Evolutionary conservation across 306 rosid genomes (phyloP), one percentile per base, ranked within the genome.

Genomic region (Cicer pinnatifidum): DNA sequence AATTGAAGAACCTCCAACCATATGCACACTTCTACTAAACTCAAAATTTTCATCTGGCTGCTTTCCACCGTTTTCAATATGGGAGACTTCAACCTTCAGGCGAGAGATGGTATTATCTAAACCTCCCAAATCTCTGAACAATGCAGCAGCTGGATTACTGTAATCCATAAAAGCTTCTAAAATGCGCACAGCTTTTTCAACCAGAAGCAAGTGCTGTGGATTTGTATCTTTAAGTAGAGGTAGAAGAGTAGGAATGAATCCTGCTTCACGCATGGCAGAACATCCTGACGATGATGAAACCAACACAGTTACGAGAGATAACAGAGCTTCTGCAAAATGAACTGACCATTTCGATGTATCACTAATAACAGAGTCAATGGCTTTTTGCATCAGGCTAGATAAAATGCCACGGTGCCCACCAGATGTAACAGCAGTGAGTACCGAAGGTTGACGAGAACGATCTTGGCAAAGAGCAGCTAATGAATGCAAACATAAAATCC

Each of bases 91-190:
- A 84, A 88, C 73, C 85, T 90, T 88, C 76, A 95, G 72, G 52
- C 99, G 96, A 82, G 89, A 86, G 71, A 92, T 90, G 59, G 97
- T 86, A 80, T 90, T 97, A 71, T 95, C 99, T 81, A 95, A 88
- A 69, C 99, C 99, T 48, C 99, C 99, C 90, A 95, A 90, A 75
- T 95, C 99, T 79, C 97, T 90, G 80, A 95, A 95, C 80, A 95
- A 79, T 5, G 93, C 93, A 43, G 93, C 97, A 52, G 99, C 99
- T 11, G 97, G 96, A 86, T 92, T 95, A 74, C 99, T 95, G 79
- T 88, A 95, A 78, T 95, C 99, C 97, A 95, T 91, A 83, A 91
- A 92, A 66, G 94, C 97, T 82, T 95, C 97, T 79, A 95, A 89
- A 80, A 92, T 95, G 61, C 89, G 96, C 77, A 92, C 97, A 83